Base-by-base conservation (phyloP, 1,284 basidiomycete genomes). In the Afroboletus lepidellus region DNA sequence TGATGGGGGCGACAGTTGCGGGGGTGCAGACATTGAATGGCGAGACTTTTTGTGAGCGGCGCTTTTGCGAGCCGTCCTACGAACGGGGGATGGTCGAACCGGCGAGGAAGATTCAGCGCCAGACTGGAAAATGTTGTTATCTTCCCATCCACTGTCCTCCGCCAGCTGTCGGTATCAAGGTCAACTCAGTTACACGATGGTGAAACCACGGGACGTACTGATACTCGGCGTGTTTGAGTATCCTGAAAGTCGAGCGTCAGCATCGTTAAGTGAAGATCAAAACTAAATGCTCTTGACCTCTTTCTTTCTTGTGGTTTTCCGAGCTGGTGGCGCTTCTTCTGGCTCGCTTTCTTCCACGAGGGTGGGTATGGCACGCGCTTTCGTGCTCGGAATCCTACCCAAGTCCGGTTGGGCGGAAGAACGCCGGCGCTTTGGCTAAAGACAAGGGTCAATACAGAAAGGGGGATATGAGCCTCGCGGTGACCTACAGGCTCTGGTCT, bases 51-150 rank as follows among this genome's bases (percentile, higher is more conserved):
- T 80, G 18, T 77, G 73, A 15, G 67, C 72, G 21, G 71, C 54
- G 54, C 73, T 79, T 53, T 79, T 77, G 41, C 83, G 78, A 37
- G 75, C 63, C n/a, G 67, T 57, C 48, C 78, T 82, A 48, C 77
- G 77, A 11, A 69, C 65, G 5, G 83, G 85, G 7, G 84, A 79
- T 30, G 84, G 81, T 21, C 84, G 81, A 8, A 66, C 67, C 15
- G 88, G 88, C 18, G 87, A 90, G 13, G 88, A 87, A 13, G 84
- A 87, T 62, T 90, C 88, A 5, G 84, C 84, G 24, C 88, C 88
- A 13, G 87, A 90, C 63, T 91, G 88, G 66, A 91, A 91, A 36
- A 90, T 81, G 56, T 91, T 91, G 60, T 89, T 89, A 60, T 91
- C 89, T 63, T 91, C 88, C 88, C 88, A 91, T 29, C 87, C 87